phyloP scores from a whole-genome alignment of 73 alveolate genomes.

The Blepharisma japonicum region DNA sequence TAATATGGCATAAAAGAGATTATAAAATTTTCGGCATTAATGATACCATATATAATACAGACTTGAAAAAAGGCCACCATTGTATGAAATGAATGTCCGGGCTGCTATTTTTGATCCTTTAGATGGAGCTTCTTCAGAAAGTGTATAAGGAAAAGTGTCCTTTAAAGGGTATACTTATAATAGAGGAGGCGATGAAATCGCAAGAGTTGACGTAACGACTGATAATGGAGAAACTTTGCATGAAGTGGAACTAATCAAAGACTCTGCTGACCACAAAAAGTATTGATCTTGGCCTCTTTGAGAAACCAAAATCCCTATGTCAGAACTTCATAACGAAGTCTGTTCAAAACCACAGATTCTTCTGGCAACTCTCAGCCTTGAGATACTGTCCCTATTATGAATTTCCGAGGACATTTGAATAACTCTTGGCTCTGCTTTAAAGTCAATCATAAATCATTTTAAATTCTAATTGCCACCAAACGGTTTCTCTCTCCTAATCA shows the following conservation, averaged over 20 bases:
- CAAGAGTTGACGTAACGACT: conserved; percentile 61
- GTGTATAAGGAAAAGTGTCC: conserved; percentile 7
- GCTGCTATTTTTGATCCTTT: conserved; percentile 38
- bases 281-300: conserved; percentile 46
- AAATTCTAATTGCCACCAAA: too few relatives aligned
- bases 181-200: conserved; percentile 39
- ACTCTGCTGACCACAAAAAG: conserved; percentile 26
- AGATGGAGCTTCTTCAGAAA: conserved; percentile 4
- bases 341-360: conserved; percentile 31
- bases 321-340: conserved; percentile 29
- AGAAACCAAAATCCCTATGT: conserved; percentile 30
- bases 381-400: conserved; percentile 5
- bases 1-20: conserved; percentile 42
- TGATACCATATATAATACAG: conserved; percentile 33
- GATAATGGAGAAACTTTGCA: conserved; percentile 73
- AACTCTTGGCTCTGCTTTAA: conserved; percentile 31
- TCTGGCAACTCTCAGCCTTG: conserved; percentile 39
- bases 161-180: conserved; percentile 52
- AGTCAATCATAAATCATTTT: not conserved
- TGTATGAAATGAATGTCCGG: conserved; percentile 30
- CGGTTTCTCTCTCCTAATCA: too few relatives aligned
- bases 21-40: conserved; percentile 34
- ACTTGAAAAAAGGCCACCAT: conserved; percentile 34
- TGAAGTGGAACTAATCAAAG: conserved; percentile 48
- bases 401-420: conserved; percentile 13